These are phyloP conservation scores for Isoetes taiwanensis DNA, from an alignment of 75 land plant species.

Conservation along the genomic window DNA sequence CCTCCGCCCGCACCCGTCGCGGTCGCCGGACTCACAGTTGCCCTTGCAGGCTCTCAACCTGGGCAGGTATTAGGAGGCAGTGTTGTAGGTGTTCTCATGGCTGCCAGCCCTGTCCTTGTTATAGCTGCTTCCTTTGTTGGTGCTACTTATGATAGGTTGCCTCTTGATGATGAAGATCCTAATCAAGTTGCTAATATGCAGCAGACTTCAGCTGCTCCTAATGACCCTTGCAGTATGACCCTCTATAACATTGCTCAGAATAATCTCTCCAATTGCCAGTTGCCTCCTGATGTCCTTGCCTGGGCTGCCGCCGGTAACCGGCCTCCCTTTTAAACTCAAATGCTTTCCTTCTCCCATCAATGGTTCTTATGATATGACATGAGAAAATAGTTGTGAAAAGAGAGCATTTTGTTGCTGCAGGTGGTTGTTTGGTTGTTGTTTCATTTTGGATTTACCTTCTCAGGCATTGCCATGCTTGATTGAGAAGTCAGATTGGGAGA, in stretches of 20 bases:
- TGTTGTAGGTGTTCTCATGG: slow-evolving; percentile 48
- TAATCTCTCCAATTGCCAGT: neutral
- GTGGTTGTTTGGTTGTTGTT: too few relatives aligned
- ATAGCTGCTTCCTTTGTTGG: slow-evolving; percentile 66
- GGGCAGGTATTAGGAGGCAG: slow-evolving; percentile 82
- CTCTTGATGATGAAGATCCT: slow-evolving; percentile 55
- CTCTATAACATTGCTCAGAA: neutral
- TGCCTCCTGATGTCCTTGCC: slow-evolving; percentile 2
- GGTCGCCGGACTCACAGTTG: slow-evolving; percentile 56
- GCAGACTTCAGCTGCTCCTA: neutral
- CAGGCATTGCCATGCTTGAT: too few relatives aligned
- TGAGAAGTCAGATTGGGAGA: too few relatives aligned
- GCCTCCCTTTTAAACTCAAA: slow-evolving; percentile 2
- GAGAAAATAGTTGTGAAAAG: too few relatives aligned
- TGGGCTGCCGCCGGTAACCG: slow-evolving; percentile 4
- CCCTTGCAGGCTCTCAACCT: slow-evolving; percentile 60
- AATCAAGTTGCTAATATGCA: neutral
- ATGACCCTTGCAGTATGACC: slow-evolving; percentile 1
- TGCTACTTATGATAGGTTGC: slow-evolving; percentile 62
- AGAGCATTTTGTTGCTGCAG: too few relatives aligned
- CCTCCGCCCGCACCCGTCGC: slow-evolving; percentile 75
- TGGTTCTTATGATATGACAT: too few relatives aligned
- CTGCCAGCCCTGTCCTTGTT: slow-evolving; percentile 60
- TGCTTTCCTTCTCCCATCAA: too few relatives aligned
- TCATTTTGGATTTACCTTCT: too few relatives aligned